Conservation (phyloP, 805 yeast species). For the Starmera caribaea region DNA sequence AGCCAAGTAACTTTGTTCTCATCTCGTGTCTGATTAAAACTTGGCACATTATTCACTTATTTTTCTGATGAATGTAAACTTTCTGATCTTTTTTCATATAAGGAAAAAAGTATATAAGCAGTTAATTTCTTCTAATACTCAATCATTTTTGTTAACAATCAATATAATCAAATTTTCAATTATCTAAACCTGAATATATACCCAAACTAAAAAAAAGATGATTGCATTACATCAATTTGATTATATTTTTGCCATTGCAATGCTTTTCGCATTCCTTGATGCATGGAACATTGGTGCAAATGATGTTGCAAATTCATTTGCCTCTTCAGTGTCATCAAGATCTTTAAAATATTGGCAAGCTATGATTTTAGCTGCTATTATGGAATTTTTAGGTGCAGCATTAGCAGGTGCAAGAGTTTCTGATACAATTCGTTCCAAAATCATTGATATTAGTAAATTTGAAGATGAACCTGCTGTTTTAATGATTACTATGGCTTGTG, state of each 20-base stretch:
- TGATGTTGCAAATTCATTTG: conserved; percentile 74
- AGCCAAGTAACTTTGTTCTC: too few relatives aligned
- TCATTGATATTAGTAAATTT: conserved; percentile 43
- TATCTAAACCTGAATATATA: too few relatives aligned
- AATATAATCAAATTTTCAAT: too few relatives aligned
- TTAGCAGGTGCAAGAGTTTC: conserved; percentile 67
- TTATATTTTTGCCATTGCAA: conserved; percentile 58
- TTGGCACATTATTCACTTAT: too few relatives aligned
- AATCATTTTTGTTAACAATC: too few relatives aligned
- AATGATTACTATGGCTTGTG: conserved; percentile 69
- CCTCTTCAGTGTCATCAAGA: conserved; percentile 66
- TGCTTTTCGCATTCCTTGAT: conserved; percentile 66
- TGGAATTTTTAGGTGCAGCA: conserved; percentile 70
- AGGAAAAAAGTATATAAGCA: too few relatives aligned
- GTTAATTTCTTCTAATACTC: too few relatives aligned
- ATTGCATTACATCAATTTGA: conserved; percentile 36
- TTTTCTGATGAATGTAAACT: too few relatives aligned
- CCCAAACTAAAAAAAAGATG: neutral
- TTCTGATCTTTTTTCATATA: too few relatives aligned
- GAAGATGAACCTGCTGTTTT: conserved; percentile 54
- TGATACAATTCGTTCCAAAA: conserved; percentile 60
- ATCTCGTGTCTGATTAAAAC: too few relatives aligned
- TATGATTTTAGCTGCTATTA: conserved; percentile 57
- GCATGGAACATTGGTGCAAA: conserved; percentile 79
- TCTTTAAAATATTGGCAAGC: conserved; percentile 68